These are phyloP conservation scores for Pleoardoris graminearum DNA, from an alignment of 2,329 filamentous ascomycete species.

Conservation along the genomic window DNA sequence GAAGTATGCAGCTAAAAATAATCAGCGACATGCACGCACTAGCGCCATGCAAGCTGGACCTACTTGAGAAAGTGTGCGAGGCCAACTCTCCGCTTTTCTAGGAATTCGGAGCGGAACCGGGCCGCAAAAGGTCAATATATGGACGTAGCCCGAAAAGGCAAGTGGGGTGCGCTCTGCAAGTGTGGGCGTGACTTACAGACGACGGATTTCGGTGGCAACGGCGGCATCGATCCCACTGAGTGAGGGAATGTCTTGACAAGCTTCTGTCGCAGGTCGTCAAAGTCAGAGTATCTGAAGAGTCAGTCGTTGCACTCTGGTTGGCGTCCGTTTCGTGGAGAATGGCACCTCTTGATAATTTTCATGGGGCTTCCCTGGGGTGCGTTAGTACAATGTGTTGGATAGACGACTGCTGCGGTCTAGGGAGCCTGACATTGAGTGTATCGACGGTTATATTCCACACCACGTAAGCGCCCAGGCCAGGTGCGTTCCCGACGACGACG, in stretches of 20 bases:
- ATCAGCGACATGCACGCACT: constrained; percentile 31
- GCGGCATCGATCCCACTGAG: constrained; percentile 83
- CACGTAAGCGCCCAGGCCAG: constrained; percentile 81
- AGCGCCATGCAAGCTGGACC: constrained; percentile 42
- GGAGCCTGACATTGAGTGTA: constrained; percentile 70
- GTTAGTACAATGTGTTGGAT: no score
- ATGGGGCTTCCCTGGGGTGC: constrained; percentile 57
- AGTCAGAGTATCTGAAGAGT: constrained; percentile 92
- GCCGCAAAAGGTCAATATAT: constrained; percentile 44
- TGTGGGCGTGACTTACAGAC: constrained; percentile 63
- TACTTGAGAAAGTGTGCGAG: constrained; percentile 94
- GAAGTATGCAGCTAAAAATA: constrained; percentile 72
- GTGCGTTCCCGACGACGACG: constrained; percentile 61
- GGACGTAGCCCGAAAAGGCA: constrained; percentile 13
- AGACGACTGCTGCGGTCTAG: no score
- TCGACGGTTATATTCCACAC: constrained; percentile 91
- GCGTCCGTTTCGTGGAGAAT: no score
- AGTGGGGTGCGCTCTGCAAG: constrained; percentile 21
- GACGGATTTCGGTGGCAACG: constrained; percentile 86
- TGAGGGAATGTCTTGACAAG: constrained; percentile 81
- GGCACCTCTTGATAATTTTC: constrained; percentile 61
- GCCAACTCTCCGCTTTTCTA: constrained; percentile 80
- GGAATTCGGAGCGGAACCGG: constrained; percentile 77
- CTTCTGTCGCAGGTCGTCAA: constrained; percentile 76
- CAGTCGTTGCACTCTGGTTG: no score